Evolutionary conservation across 345 rosid species (phyloP), one percentile per base, ranked within the genome.

Genomic region (Moricandia moricandioides): DNA sequence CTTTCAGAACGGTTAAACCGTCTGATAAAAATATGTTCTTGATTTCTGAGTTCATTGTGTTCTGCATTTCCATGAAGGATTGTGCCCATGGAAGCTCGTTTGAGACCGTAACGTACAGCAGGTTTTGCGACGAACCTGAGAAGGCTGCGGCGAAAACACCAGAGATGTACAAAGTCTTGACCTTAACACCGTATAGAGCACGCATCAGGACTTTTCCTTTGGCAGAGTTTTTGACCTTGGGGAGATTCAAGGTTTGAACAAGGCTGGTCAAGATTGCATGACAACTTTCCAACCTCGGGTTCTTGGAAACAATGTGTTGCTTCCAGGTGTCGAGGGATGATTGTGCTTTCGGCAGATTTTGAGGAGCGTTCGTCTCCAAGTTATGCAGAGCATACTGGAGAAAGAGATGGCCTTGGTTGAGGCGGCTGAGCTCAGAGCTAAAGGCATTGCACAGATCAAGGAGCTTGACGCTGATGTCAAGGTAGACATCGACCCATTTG

Each of bases 391-490:
- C 80, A 67, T 51, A 76, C 71, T 76, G 83, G 17, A 80, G 80
- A 1, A 71, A 66, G 11, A 80, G 80, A 61, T 76, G 73, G 6
- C 83, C 83, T 56, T 80, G 83, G 77, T 80, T 76, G 17, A 80
- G 78, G 24, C 83, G 80, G 13, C 61, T 54, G 2, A 80, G 55
- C 56, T 80, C 83, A 0, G 83, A 80, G 70, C 73, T 80, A 16
- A 80, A 80, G 47, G 70, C 74, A 35, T 75, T 80, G 52, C 80
- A 80, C 59, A 80, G 75, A 62, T 80, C 83, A 62, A 80, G 83
- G 1, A 80, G 79, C 65, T 80, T 80, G 1, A 75, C 77, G 21
- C 80, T 76, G 0, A 75, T 67, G 78, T 80, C 83, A 7, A 80
- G 62, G 26, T 80, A 80, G 7, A 76, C 47, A 71, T 80, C 83